Percentiles rank a stretch among this genome's conserved stretches.
These are phyloP conservation scores for Beauveria caledonica DNA, from an alignment of 2,329 filamentous ascomycete genomes.

Conservation along the genomic window DNA sequence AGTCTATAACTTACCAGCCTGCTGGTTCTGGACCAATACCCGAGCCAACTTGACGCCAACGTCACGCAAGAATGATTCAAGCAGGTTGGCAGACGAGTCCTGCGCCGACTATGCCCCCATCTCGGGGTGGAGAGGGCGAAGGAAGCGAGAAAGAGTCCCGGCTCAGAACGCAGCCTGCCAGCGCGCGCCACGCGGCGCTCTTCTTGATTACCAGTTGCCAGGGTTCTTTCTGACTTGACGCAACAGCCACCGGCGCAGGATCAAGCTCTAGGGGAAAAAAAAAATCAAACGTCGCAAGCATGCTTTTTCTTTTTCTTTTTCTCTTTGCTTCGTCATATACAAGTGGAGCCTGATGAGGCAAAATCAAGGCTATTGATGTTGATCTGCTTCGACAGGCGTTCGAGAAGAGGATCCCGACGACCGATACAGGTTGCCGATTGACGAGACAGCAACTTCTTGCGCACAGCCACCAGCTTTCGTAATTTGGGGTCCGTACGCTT, in stretches of 20 bases:
- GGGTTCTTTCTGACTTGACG: not conserved
- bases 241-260: constrained; percentile 7
- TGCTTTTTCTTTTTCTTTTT: not conserved
- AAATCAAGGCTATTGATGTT: too few relatives aligned
- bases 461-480: not conserved
- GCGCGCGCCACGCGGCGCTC: too few relatives aligned
- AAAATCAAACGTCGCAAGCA: not conserved
- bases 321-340: not conserved
- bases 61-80: not conserved
- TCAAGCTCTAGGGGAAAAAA: not conserved
- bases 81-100: not conserved
- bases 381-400: too few relatives aligned
- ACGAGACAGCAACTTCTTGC: too few relatives aligned
- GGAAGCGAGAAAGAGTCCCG: not conserved
- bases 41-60: not conserved
- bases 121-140: not conserved
- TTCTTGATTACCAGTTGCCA: too few relatives aligned
- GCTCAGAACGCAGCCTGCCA: constrained; percentile 7
- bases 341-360: too few relatives aligned
- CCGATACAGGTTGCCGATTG: too few relatives aligned
- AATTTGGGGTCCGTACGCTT: not conserved
- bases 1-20: not conserved
- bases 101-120: not conserved
- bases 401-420: too few relatives aligned
- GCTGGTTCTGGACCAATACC: not conserved